Base-by-base conservation (phyloP, 2,329 filamentous ascomycete genomes). In the Verticillium klebahnii region DNA sequence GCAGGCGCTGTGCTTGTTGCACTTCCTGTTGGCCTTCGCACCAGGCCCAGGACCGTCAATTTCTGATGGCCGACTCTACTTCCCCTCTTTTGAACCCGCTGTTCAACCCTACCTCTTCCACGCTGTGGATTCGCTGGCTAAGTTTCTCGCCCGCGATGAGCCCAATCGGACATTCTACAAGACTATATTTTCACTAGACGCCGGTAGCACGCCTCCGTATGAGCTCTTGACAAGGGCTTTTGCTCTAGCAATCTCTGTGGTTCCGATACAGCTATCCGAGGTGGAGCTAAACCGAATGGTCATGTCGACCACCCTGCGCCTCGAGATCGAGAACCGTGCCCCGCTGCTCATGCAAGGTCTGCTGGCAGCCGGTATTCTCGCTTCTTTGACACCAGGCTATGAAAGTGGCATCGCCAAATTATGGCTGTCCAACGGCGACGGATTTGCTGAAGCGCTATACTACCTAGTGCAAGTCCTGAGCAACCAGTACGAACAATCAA, bases 341-440 rank as follows among this genome's bases (percentile, higher is more conserved):
- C 90, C 95, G 0, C 89, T 92, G 69, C 78, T 99, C 12, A 95
- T 96, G 84, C 95, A 99, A 76, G 93, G 93, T 1, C 85, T 98
- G 69, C 82, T 98, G 6, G 91, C 93, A 1, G 93, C 92, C 0
- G 93, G 98, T 67, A 96, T 98, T 59, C 78, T 98, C 3, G 87
- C 92, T 0, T 88, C 88, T 11, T 80, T 97, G 14, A 86, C 87
- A 3, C 89, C 89, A 2, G 84, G 84, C 5, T 82, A 86, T n/a
- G 92, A 96, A 66, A 84, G 83, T 17, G 84, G 86, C 4, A 77
- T 97, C 8, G 89, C 93, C 4, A 86, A 86, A 61, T 81, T 85
- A 0, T 98, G 95, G 93, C 83, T 98, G 8, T 86, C 89, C 45
- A 92, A 91, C 3, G 87, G 89, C 52, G 93, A 96, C 68, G 91